Percentiles rank a stretch among this genome's conserved stretches.
Conservation (phyloP, 2,329 filamentous ascomycete species). For the Leptoxyphium fumago region DNA sequence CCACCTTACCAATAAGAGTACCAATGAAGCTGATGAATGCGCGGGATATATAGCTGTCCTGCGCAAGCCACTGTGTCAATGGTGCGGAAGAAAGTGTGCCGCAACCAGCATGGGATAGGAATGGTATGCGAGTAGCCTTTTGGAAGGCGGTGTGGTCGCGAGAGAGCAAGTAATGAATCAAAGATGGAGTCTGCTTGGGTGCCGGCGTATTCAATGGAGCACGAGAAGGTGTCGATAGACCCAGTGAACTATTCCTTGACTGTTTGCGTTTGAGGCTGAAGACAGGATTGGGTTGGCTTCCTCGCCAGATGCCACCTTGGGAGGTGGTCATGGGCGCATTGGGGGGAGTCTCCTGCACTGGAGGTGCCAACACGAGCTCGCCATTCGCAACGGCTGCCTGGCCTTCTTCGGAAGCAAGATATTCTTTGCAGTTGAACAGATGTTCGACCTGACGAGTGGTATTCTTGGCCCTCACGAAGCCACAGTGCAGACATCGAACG, state of each 20-base stretch:
- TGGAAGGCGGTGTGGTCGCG: conserved; percentile 33
- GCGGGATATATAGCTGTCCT: conserved; percentile 58
- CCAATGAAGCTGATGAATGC: conserved; percentile 55
- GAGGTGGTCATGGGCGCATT: conserved; percentile 5
- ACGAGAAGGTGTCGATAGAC: conserved; percentile 6
- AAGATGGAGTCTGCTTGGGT: conserved; percentile 28
- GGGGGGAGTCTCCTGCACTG: conserved; percentile 5
- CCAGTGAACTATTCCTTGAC: conserved; percentile 17
- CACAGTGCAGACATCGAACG: conserved; percentile 34
- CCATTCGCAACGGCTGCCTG: conserved; percentile 19
- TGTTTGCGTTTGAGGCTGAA: conserved; percentile 28
- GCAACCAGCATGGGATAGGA: conserved; percentile 49
- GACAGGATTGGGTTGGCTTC: conserved; percentile 34
- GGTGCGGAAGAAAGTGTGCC: conserved; percentile 43
- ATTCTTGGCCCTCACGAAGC: conserved; percentile 36
- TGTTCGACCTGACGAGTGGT: conserved; percentile 37
- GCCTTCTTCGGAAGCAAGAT: conserved; percentile 30
- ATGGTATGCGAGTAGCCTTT: conserved; percentile 49
- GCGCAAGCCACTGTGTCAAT: conserved; percentile 53
- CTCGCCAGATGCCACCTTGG: conserved; percentile 25
- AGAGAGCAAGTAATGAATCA: conserved; percentile 44
- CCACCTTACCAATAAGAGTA: conserved; percentile 46
- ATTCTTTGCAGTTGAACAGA: conserved; percentile 30
- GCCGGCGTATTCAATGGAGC: conserved; percentile 9
- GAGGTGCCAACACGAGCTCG: conserved; percentile 6